These are phyloP conservation scores for Ceriops zippeliana DNA, from an alignment of 345 rosid species.

Conservation along the genomic window DNA sequence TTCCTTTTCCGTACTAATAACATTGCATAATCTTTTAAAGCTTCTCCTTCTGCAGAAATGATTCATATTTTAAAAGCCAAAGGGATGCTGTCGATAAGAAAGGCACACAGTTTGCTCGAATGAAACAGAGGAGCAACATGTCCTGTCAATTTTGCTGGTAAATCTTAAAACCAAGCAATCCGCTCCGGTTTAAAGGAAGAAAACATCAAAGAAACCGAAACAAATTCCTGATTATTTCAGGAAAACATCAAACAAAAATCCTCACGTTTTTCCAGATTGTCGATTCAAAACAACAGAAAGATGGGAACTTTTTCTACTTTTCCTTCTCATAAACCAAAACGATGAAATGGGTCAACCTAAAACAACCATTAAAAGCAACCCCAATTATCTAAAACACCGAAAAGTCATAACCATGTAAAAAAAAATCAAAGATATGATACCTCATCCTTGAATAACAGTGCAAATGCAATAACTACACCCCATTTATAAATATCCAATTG, in stretches of 20 bases:
- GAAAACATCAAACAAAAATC: neutral
- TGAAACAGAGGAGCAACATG: neutral
- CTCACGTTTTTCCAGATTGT: neutral
- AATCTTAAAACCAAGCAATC: neutral
- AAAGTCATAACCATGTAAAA: neutral
- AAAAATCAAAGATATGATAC: neutral
- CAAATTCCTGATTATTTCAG: neutral
- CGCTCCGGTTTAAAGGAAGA: neutral
- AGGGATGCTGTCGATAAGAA: neutral
- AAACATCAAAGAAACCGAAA: neutral
- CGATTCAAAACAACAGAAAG: neutral
- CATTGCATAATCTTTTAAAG: too few species aligned
- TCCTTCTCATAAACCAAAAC: neutral
- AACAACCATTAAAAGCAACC: neutral
- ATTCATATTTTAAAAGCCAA: neutral
- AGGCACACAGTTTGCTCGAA: neutral
- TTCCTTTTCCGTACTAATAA: too few species aligned
- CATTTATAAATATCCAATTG: too few species aligned
- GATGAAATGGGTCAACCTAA: neutral
- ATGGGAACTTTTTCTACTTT: neutral
- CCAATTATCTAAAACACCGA: conserved; percentile 4
- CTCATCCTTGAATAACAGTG: too few species aligned
- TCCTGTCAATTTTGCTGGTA: neutral
- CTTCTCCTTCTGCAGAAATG: neutral
- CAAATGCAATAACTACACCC: too few species aligned